Conservation (phyloP, 2,329 filamentous ascomycete species). For the Grosmannia penicillata region DNA sequence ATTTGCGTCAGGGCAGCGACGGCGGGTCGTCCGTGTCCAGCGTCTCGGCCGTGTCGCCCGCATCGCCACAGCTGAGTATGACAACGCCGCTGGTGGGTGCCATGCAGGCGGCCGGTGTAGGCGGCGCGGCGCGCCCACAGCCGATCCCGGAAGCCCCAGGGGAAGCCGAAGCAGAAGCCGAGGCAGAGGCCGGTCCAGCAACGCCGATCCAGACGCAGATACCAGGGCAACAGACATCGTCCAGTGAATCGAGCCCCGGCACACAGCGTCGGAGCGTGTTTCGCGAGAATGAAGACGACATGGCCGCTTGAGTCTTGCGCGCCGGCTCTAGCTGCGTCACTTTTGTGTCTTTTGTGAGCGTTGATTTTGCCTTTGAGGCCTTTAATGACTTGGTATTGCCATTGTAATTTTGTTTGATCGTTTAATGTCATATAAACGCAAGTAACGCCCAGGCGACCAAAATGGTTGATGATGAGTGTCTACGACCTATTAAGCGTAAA, state of each 20-base stretch:
- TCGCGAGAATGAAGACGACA: constrained; percentile 6
- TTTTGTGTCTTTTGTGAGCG: too few relatives aligned
- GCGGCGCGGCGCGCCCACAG: neutral
- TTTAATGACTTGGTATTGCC: too few relatives aligned
- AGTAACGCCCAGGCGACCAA: too few relatives aligned
- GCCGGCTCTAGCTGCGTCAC: too few relatives aligned
- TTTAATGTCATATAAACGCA: too few relatives aligned
- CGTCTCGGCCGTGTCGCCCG: constrained; percentile 7
- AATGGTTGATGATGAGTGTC: too few relatives aligned
- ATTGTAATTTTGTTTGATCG: too few relatives aligned
- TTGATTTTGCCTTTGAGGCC: too few relatives aligned
- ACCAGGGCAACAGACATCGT: neutral
- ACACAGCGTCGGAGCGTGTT: constrained; percentile 8
- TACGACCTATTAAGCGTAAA: too few relatives aligned
- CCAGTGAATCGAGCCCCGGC: neutral
- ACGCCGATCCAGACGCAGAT: neutral
- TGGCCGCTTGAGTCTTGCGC: neutral
- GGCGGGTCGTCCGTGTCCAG: constrained; percentile 15
- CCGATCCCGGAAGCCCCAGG: constrained; percentile 1
- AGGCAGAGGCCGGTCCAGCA: neutral
- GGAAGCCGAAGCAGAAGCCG: neutral
- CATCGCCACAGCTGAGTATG: neutral
- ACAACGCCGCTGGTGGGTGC: neutral
- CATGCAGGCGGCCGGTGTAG: neutral
- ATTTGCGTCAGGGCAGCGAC: constrained; percentile 27